Evolutionary conservation across 2,329 filamentous ascomycete genomes (phyloP), one percentile per base, ranked within the genome.

Genomic region (Pseudocercospora musae): DNA sequence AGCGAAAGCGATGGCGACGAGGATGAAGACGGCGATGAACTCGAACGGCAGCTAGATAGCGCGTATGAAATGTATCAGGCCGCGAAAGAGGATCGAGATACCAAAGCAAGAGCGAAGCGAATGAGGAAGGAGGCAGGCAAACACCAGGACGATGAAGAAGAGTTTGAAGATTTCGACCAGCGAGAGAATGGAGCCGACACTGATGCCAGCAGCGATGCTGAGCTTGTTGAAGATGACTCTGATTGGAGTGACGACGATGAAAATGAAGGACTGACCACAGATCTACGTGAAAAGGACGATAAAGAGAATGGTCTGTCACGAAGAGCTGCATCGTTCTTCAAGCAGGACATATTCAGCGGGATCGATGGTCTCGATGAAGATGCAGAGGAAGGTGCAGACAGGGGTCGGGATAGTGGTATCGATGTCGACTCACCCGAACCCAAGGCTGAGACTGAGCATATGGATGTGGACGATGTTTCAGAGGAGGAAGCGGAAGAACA

Each of bases 291-390:
- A 25, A 66, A 81, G 7, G 80, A 82, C 11, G 76, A 78, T 7
- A 80, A 80, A 54, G 49, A 68, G 33, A 69, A 66, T 27, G 87
- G 85, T 10, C 81, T 98, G n/a, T 96, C 92, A 2, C 93, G 88
- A 75, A 86, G 92, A 66, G 95, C 95, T 8, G 85, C 89, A 9
- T 85, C 89, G 64, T 99, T 99, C 79, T 99, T 99, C 76, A 89
- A 90, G 70, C 94, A 97, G 74, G 93, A 97, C 68, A 89, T 99
- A 44, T 99, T 99, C 81, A 88, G 93, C 69, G 91, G 87, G 42
- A 87, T 98, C 58, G 86, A 87, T 21, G 90, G 86, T 0, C 76
- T 89, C 20, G 78, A 81, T 9, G 78, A 79, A 3, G 76, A 78
- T 3, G 74, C 74, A 11, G 70, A 68, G 4, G 53, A 62, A 13